These are phyloP conservation scores for Fomes fomentarius DNA, from an alignment of 1,284 basidiomycete species.

Conservation along the genomic window DNA sequence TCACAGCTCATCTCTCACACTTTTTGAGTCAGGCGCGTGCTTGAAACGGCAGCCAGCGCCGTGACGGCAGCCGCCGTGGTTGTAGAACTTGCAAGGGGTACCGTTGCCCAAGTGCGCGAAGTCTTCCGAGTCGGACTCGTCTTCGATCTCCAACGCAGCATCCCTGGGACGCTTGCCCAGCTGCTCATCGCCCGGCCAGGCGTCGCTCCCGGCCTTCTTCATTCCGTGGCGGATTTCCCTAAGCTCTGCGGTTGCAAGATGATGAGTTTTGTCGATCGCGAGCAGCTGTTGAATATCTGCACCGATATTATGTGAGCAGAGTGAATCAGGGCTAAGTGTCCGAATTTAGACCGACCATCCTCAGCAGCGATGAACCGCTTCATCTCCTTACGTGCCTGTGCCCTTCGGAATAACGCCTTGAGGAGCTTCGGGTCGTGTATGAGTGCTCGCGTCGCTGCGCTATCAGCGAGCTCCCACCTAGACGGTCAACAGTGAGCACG, in stretches of 20 bases:
- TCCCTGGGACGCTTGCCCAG: conserved; percentile 35
- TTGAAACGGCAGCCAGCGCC: conserved; percentile 45
- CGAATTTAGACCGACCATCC: conserved; percentile 33
- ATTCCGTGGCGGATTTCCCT: conserved; percentile 8
- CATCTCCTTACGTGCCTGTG: conserved; percentile 43
- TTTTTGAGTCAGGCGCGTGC: conserved; percentile 55
- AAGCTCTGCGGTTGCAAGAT: conserved; percentile 35
- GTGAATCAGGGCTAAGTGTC: background rate
- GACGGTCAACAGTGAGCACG: background rate
- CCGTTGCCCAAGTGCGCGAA: conserved; percentile 51
- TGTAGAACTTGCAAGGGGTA: conserved; percentile 55
- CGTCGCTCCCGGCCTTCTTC: conserved; percentile 1
- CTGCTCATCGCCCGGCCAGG: conserved; percentile 1
- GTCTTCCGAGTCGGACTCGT: conserved; percentile 49
- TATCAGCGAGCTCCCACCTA: conserved; percentile 48
- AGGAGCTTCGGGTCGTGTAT: conserved; percentile 42
- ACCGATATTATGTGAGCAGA: background rate
- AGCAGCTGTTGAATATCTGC: conserved; percentile 44
- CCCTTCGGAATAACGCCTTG: conserved; percentile 48
- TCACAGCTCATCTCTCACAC: conserved; percentile 52
- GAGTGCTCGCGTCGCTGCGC: conserved; percentile 44
- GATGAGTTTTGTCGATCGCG: conserved; percentile 36
- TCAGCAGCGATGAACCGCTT: conserved; percentile 39
- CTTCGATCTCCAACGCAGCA: conserved; percentile 33
- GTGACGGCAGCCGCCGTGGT: conserved; percentile 47